Base-by-base conservation (phyloP, 257 asterid genomes). In the Salvia miltiorrhiza region DNA sequence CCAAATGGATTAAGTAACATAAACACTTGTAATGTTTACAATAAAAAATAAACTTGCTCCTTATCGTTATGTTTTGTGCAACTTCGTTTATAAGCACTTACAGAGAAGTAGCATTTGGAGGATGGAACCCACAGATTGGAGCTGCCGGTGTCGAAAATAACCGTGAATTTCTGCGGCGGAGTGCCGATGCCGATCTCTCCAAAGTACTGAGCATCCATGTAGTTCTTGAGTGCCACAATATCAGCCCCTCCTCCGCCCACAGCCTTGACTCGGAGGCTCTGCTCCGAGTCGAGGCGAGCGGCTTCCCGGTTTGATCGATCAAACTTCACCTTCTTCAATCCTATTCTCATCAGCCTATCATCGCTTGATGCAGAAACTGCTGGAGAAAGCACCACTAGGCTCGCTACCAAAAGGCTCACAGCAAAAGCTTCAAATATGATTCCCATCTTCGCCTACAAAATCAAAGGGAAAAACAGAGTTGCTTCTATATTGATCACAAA, bases 61-160 rank as follows among this genome's bases (percentile, higher is more conserved):
- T n/a, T n/a, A n/a, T n/a, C n/a, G n/a, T n/a, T n/a, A n/a, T n/a
- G n/a, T n/a, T n/a, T n/a, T n/a, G n/a, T n/a, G n/a, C n/a, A n/a
- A n/a, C n/a, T n/a, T n/a, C n/a, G n/a, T n/a, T n/a, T n/a, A n/a
- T 40, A 35, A 21, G 65, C 0, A 69, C 96, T 83, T 71, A 94
- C 97, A 69, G 97, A 94, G 74, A 91, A 83, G 69, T 78, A 81
- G 79, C 99, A 94, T 76, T 87, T 82, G 0, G 97, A 24, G 23
- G 99, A 94, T 9, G 99, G 99, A 30, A 94, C 96, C 99, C 99
- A 94, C 55, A 94, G 70, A 77, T 94, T 89, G 65, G 99, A 86
- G 88, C 99, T 94, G 16, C 99, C 99, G 3, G 99, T 94, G 43
- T 94, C 99, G 20, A 91, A 94, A 69, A 94, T 82, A 61, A 94